Conservation (phyloP, 2,329 filamentous ascomycete genomes). For the Camillea tinctor region DNA sequence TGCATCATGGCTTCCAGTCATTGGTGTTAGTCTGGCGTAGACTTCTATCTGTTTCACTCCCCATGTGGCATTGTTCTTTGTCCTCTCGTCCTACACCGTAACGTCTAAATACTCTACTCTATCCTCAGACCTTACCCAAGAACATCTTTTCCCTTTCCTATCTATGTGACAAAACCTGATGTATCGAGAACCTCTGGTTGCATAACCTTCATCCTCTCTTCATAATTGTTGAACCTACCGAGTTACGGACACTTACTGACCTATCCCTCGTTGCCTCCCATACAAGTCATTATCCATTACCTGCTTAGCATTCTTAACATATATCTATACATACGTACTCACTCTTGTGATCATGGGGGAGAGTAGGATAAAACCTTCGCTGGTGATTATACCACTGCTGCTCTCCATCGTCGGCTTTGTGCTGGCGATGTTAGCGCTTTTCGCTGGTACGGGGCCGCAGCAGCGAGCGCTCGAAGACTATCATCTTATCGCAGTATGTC, state of each 20-base stretch:
- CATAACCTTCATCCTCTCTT: neutral
- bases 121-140: neutral
- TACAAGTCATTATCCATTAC: neutral
- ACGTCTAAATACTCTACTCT: neutral
- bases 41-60: neutral
- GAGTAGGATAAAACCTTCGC: conserved; percentile 16
- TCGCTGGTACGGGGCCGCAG: conserved; percentile 38
- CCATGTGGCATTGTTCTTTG: conserved; percentile 2
- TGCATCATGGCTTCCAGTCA: neutral
- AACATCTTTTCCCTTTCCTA: neutral
- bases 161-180: neutral
- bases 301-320: neutral
- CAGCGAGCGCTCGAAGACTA: conserved; percentile 37
- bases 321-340: neutral
- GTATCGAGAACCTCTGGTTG: neutral
- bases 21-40: neutral
- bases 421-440: conserved; percentile 36
- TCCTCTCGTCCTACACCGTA: neutral
- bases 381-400: conserved; percentile 32
- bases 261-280: neutral
- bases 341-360: conserved; percentile 9
- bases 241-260: too few relatives aligned
- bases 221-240: too few relatives aligned
- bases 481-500: conserved; percentile 38
- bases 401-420: conserved; percentile 36